Evolutionary conservation across 345 rosid genomes (phyloP).

Genomic region (Boechera divaricarpa): DNA sequence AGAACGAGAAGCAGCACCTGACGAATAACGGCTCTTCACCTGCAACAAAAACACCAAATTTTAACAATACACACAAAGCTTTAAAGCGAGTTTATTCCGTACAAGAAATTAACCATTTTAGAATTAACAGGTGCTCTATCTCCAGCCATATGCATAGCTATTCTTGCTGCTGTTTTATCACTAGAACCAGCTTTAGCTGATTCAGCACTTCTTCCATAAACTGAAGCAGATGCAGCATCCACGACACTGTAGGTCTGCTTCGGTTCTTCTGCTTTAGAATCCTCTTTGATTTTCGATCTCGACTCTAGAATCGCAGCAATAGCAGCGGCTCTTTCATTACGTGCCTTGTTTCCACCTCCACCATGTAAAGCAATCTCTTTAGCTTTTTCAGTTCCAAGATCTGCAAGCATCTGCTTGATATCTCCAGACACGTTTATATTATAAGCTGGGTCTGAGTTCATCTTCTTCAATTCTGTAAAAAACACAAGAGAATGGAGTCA

Average conservation of each 20-base stretch:
- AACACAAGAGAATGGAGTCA: conserved; percentile 16
- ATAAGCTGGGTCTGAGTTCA: conserved; percentile 75
- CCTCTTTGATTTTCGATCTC: conserved; percentile 73
- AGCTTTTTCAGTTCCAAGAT: conserved; percentile 93
- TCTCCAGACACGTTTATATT: conserved; percentile 81
- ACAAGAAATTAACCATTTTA: conserved; percentile 64
- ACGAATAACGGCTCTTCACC: conserved; percentile 88
- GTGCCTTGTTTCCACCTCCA: conserved; percentile 96
- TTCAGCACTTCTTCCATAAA: conserved; percentile 93
- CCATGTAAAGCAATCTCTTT: conserved; percentile 84
- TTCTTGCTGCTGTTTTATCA: conserved; percentile 90
- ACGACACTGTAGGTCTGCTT: conserved; percentile 72
- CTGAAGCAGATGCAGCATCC: conserved; percentile 97
- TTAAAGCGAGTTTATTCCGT: neutral
- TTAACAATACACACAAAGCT: conserved; percentile 4
- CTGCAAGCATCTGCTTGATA: conserved; percentile 85
- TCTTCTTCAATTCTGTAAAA: conserved; percentile 63
- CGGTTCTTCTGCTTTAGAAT: conserved; percentile 57
- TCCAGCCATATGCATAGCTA: conserved; percentile 98
- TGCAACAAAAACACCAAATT: conserved; percentile 31
- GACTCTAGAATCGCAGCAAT: conserved; percentile 84
- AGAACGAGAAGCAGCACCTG: conserved; percentile 96
- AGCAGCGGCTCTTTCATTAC: conserved; percentile 93
- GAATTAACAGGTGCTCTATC: conserved; percentile 88
- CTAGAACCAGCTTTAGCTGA: conserved; percentile 83